phyloP scores from a whole-genome alignment of 2,329 filamentous ascomycete genomes.

The Talaromyces atroroseus region DNA sequence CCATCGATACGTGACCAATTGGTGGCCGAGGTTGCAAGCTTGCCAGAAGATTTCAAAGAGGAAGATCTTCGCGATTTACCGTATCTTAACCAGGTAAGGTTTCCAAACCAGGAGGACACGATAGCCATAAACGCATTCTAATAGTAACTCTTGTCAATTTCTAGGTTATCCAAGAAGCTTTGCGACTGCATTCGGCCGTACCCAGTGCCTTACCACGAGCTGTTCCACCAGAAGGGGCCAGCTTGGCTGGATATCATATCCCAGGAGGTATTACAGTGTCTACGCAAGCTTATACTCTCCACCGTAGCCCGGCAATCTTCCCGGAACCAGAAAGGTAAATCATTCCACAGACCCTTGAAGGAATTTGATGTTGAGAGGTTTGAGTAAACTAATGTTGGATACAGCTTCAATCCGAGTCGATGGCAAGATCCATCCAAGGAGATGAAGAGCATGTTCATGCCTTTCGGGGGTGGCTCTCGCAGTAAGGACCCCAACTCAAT shows the following conservation, averaged over 20 bases:
- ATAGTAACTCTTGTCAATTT: neutral
- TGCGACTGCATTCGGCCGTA: constrained; percentile 53
- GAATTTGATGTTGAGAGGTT: neutral
- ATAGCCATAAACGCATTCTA: neutral
- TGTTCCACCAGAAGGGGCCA: constrained; percentile 42
- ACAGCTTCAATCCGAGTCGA: constrained; percentile 44
- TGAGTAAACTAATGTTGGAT: neutral
- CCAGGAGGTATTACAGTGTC: constrained; percentile 49
- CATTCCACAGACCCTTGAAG: neutral
- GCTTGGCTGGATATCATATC: constrained; percentile 36
- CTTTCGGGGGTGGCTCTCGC: constrained; percentile 60
- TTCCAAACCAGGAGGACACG: neutral
- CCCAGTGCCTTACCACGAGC: constrained; percentile 52
- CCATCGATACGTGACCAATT: constrained; percentile 42
- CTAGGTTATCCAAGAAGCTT: constrained; percentile 50
- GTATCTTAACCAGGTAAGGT: constrained; percentile 44
- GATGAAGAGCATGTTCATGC: constrained; percentile 55
- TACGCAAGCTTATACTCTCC: constrained; percentile 49
- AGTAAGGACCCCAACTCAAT: constrained; percentile 21
- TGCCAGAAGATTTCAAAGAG: constrained; percentile 29
- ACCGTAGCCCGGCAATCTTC: constrained; percentile 48
- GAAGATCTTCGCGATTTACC: constrained; percentile 48
- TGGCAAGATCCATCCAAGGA: constrained; percentile 38
- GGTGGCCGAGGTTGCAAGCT: constrained; percentile 40
- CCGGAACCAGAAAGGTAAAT: constrained; percentile 36